Evolutionary conservation across 202 grass and related monocot species (phyloP), one percentile per base, ranked within the genome.

Genomic region (Zoysia matrella): DNA sequence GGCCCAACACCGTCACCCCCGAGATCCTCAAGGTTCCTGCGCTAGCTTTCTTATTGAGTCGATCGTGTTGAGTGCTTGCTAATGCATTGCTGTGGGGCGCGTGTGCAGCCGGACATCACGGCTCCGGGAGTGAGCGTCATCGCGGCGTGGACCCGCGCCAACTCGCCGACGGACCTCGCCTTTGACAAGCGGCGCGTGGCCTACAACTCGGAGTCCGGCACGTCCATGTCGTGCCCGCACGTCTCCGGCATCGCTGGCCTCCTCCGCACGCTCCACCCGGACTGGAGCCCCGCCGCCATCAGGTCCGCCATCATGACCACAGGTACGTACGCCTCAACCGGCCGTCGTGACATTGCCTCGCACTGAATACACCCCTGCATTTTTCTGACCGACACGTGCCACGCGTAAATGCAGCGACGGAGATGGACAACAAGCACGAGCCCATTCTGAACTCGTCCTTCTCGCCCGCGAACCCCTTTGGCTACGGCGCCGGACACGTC

Each of bases 141-240:
- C 3, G 93, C 93, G 0, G 90, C 93, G 1, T 95, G 84, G 82
- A 74, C 82, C 0, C 71, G 61, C 12, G 83, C 69, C 3, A 81
- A n/a, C 47, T 76, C 87, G 14, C 93, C 93, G 12, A 86, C 85
- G 4, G 82, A 64, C 46, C 82, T 95, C 7, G 50, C 12, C 9
- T 88, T 79, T 36, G 89, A 95, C 58, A 0, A 0, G 14, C 82
- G 93, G 0, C 87, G 82, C 0, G 85, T 88, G n/a, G n/a, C 63
- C 15, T 95, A 76, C 85, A 95, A 95, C 85, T 79, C 85, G 0
- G 40, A 74, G 1, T 90, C 92, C 0, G 92, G 89, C 30, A 91
- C 89, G 13, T 95, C 94, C 58, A 94, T 97, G 94, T 89, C 90
- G 41, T 94, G 90, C 81, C 94, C 92, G 1, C 92, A 97, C 77